These are phyloP conservation scores for Fusarium ambrosium DNA, from an alignment of 2,329 filamentous ascomycete species.

Conservation along the genomic window DNA sequence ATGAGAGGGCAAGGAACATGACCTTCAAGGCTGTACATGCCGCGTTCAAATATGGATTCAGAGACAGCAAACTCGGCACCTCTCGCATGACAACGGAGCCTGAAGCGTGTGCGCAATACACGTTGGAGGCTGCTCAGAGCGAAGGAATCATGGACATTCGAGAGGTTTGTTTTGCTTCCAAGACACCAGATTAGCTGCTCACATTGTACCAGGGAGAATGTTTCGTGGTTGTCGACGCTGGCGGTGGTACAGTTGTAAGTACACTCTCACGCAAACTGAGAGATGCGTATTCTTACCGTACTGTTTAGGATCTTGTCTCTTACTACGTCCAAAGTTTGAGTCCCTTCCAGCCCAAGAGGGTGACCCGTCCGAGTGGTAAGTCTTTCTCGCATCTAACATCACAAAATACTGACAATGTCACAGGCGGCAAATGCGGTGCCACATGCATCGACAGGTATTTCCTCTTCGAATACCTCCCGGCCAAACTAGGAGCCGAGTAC, in stretches of 20 bases:
- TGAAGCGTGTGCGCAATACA: conserved; percentile 32
- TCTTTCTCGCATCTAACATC: background rate
- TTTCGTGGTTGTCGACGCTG: conserved; percentile 32
- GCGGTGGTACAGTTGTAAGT: conserved; percentile 32
- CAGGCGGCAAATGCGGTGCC: conserved; percentile 16
- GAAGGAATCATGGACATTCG: conserved; percentile 8
- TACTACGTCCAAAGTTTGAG: conserved; percentile 19
- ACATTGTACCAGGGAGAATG: conserved; percentile 11
- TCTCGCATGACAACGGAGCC: conserved; percentile 22
- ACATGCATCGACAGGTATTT: conserved; percentile 24
- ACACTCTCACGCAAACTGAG: background rate
- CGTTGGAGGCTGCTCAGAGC: conserved; percentile 7
- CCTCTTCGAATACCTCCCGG: conserved; percentile 19
- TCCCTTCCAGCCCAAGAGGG: background rate
- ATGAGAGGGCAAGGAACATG: conserved; percentile 19
- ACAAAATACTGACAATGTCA: background rate
- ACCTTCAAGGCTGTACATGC: conserved; percentile 28
- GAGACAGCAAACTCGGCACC: background rate
- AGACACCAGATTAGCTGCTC: background rate
- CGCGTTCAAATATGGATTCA: conserved; percentile 18
- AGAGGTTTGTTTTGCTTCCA: background rate
- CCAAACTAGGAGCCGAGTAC: conserved; percentile 13
- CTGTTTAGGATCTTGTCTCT: conserved; percentile 19
- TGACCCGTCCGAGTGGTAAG: background rate
- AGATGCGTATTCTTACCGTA: background rate